These are phyloP conservation scores for Pseudonitzschia multiseries DNA, from an alignment of 108 stramenopile species.

Conservation along the genomic window DNA sequence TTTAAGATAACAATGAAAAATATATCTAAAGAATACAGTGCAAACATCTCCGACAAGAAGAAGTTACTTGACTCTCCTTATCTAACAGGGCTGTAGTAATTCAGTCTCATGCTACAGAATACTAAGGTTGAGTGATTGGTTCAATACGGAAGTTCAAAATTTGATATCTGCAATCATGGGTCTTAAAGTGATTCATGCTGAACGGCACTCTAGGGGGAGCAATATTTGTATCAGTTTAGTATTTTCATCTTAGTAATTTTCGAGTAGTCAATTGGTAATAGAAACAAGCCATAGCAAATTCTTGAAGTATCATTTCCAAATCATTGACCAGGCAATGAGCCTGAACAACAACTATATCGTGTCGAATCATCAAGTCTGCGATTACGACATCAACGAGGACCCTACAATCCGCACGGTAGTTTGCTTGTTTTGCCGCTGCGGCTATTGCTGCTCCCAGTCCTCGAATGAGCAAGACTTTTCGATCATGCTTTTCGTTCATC, in stretches of 20 bases:
- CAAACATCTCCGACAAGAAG: too few species aligned
- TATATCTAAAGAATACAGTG: too few species aligned
- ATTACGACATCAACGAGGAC: conserved; percentile 25
- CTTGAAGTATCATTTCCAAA: conserved; percentile 28
- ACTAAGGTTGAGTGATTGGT: too few species aligned
- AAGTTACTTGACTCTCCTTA: too few species aligned
- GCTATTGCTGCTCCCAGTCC: conserved; percentile 32
- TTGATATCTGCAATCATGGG: too few species aligned
- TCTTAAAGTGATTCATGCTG: too few species aligned
- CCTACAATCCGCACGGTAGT: conserved; percentile 20
- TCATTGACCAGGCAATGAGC: conserved; percentile 20
- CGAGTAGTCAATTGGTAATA: conserved; percentile 32
- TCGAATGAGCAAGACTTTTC: conserved; percentile 29
- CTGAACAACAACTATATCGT: conserved; percentile 35
- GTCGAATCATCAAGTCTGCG: conserved; percentile 32
- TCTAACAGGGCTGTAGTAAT: too few species aligned
- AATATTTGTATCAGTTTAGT: background rate
- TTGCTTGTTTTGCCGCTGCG: conserved; percentile 22
- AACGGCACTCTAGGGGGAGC: too few species aligned
- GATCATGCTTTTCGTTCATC: background rate
- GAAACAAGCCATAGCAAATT: conserved; percentile 41
- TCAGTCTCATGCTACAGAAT: too few species aligned
- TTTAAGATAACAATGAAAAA: too few species aligned
- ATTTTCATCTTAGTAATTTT: conserved; percentile 1
- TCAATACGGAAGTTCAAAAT: too few species aligned